A percentile compares a stretch with the other conserved stretches of the same genome.
These are phyloP conservation scores for Candida lessepsii DNA, from an alignment of 805 yeast species.

Conservation along the genomic window DNA sequence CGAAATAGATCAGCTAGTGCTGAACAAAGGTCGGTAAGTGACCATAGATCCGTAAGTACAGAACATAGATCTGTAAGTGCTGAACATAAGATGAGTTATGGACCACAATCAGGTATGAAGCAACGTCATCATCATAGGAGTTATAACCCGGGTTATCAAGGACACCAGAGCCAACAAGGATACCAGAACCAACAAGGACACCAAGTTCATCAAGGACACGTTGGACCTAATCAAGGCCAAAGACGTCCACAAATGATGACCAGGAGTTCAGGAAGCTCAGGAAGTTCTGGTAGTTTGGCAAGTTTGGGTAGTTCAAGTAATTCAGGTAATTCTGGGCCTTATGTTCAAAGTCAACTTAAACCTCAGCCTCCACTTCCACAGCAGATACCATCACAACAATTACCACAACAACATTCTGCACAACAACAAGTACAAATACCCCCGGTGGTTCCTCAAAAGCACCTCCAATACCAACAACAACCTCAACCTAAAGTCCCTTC, in stretches of 20 bases:
- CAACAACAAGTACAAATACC: too few relatives aligned
- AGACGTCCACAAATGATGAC: constrained; percentile 5
- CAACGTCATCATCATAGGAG: not conserved
- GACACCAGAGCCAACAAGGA: not conserved
- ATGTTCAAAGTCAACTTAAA: not conserved
- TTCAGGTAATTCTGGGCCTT: not conserved
- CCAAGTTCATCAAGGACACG: not conserved
- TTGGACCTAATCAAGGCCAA: not conserved
- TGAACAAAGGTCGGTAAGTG: too few relatives aligned
- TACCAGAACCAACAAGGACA: too few relatives aligned
- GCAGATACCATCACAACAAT: constrained; percentile 5
- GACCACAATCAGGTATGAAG: not conserved
- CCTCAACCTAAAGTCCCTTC: constrained; percentile 2
- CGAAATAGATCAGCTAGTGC: constrained; percentile 3
- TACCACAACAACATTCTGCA: too few relatives aligned
- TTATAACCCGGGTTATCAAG: not conserved
- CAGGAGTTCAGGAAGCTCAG: not conserved
- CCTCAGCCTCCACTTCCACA: not conserved
- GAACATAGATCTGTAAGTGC: not conserved
- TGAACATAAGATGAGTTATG: not conserved
- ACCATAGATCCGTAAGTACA: not conserved
- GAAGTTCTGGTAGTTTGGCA: not conserved
- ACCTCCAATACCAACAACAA: constrained; percentile 9
- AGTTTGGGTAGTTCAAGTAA: not conserved
- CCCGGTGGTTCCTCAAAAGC: too few relatives aligned